Evolutionary conservation across 108 stramenopile genomes (phyloP), one percentile per base, ranked within the genome.

Genomic region (Cafeteria roenbergensis): DNA sequence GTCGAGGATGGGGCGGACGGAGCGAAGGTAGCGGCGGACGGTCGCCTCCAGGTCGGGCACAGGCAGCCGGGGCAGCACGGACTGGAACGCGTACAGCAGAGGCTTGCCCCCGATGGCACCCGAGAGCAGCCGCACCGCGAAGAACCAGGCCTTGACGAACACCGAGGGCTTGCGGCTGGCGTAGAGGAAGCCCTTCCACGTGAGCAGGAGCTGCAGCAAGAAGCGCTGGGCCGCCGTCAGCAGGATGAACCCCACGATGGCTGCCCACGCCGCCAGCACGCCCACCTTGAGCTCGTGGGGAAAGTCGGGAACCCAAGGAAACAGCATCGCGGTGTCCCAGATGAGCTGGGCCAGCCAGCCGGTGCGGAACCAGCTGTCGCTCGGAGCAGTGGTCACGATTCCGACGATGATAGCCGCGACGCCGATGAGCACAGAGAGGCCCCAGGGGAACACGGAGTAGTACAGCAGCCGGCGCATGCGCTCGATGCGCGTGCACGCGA

Each of bases 231-330:
- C 50, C 17, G 68, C 22, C 8, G 65, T 64, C 24, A 69, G 30
- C 0, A 67, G 65, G 65, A 69, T 67, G 42, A 36, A 24, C 27
- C 68, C 68, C 34, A 69, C 34, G n/a, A 69, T 32, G 17, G 68
- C 58, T 8, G 62, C 62, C 30, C 65, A 31, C 36, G 68, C 34
- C 28, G 68, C 68, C n/a, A 69, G 55, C 27, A 67, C 48, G 51
- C 61, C 68, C 31, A 69, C 51, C 0, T 36, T 22, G 21, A 69
- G 12, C 27, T 33, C 51, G 1, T 25, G 35, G 4, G 68, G 56
- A 17, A 54, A 21, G 33, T 31, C 34, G 38, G 30, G 26, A 25
- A 67, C n/a, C 1, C 67, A 25, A 6, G 68, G 68, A 28, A 67
- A 67, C 65, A 36, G 34, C 12, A 27, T 17, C 12, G 33, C 51